phyloP scores from a whole-genome alignment of 2,329 filamentous ascomycete genomes.

The Xylariaceae sp. region DNA sequence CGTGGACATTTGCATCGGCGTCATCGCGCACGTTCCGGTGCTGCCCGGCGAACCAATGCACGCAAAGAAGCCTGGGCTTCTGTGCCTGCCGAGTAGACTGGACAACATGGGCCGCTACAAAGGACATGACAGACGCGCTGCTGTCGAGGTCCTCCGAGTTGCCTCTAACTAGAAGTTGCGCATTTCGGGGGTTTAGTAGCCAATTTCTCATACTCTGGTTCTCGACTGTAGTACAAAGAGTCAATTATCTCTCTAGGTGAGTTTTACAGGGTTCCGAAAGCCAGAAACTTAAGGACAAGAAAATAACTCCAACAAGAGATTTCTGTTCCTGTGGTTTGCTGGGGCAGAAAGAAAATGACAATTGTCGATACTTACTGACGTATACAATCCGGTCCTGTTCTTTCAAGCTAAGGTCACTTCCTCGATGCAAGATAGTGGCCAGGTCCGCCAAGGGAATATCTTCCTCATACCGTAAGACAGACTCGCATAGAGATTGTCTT shows the following conservation, averaged over 20 bases:
- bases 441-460: slow-evolving; percentile 10
- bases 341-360: too few relatives aligned
- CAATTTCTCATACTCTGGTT: slow-evolving; percentile 8
- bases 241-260: too few relatives aligned
- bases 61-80: background rate
- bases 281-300: too few relatives aligned
- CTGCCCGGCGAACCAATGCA: slow-evolving; percentile 18
- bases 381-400: slow-evolving; percentile 21
- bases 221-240: too few relatives aligned
- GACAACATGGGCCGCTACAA: slow-evolving; percentile 17
- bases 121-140: slow-evolving; percentile 10
- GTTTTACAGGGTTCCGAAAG: too few relatives aligned
- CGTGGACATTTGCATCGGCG: slow-evolving; percentile 19
- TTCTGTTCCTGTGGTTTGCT: too few relatives aligned
- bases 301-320: too few relatives aligned
- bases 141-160: slow-evolving; percentile 36
- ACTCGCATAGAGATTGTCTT: slow-evolving; percentile 19
- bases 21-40: slow-evolving; percentile 16
- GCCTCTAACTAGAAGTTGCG: slow-evolving; percentile 16
- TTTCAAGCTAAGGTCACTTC: slow-evolving; percentile 14
- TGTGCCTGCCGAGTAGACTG: slow-evolving; percentile 15
- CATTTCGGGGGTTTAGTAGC: slow-evolving; percentile 15
- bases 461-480: slow-evolving; percentile 16
- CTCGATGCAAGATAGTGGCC: slow-evolving; percentile 6
- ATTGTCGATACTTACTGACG: too few relatives aligned